Conservation (phyloP, 345 rosid species). For the Populus tremula region DNA sequence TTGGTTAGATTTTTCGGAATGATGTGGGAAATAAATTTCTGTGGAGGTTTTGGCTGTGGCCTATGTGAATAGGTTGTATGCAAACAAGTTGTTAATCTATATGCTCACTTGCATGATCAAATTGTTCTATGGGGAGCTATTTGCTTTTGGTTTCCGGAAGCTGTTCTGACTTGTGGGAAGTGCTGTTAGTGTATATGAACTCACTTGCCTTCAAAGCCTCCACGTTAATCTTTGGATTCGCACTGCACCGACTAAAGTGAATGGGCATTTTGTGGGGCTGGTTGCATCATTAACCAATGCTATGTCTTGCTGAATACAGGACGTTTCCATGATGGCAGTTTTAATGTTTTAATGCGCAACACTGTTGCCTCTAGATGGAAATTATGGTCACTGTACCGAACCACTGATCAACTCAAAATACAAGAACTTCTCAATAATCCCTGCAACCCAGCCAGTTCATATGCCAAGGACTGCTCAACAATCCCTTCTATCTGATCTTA, state of each 20-base stretch:
- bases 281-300: slow-evolving; percentile 13
- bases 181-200: background rate
- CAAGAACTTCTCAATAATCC: background rate
- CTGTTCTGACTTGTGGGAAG: background rate
- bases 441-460: background rate
- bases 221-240: slow-evolving; percentile 17
- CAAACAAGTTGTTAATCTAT: background rate
- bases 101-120: background rate
- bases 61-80: background rate
- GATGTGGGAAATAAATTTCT: background rate
- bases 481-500: background rate
- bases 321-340: background rate
- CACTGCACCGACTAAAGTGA: slow-evolving; percentile 1
- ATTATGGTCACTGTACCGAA: background rate
- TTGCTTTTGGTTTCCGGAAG: background rate
- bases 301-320: background rate
- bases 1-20: background rate
- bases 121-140: background rate
- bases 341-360: background rate
- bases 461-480: background rate
- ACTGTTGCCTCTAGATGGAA: background rate
- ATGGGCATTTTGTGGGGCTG: slow-evolving; percentile 17
- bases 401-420: background rate
- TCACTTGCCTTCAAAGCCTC: background rate
- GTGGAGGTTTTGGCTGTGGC: background rate